Evolutionary conservation across 2,329 filamentous ascomycete genomes (phyloP), one percentile per base, ranked within the genome.

Genomic region (Cladosporium sp.): DNA sequence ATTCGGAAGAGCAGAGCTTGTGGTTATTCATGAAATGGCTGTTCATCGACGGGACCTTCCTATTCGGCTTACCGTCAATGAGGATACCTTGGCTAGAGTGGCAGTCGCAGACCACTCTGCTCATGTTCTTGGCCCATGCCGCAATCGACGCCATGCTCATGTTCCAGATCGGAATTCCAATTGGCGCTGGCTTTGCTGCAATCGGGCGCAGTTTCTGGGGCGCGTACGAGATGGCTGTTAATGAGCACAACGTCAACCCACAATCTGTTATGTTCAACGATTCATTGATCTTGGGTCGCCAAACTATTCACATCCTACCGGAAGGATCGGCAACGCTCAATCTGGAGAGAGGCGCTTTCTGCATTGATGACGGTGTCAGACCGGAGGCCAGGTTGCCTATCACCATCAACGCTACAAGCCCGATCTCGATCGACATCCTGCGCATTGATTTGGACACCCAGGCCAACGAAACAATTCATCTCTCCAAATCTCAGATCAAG

Each of bases 21-120:
- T 91, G 88, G 85, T 85, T 94, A 58, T 97, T 97, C 75, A 81
- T 96, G 74, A 99, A 98, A 85, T 99, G 95, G 95, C 86, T 91
- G 68, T 84, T 88, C 65, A 86, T 99, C 68, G 95, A 99, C 79
- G 90, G 91, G 67, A 79, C 90, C 26, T 97, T 93, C 77, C 83
- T 98, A 68, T 97, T 96, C 76, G 91, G 91, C 8, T 81, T 99
- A 63, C 94, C 96, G 21, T 86, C 91, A 70, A 79, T 99, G 72
- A 88, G 91, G 76, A 97, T 99, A 84, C 95, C 95, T 66, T 99
- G 95, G 96, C 83, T 99, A 66, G 93, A 98, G 81, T 92, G 94
- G 82, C 92, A 91, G 51, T 91, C 91, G 73, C 85, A 86, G 39
- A 88, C 88, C 0, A 90, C 91, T 63, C 85, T 90, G 49, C 81